Base-by-base conservation (phyloP, 2,329 filamentous ascomycete species). In the Didymella pinodella region DNA sequence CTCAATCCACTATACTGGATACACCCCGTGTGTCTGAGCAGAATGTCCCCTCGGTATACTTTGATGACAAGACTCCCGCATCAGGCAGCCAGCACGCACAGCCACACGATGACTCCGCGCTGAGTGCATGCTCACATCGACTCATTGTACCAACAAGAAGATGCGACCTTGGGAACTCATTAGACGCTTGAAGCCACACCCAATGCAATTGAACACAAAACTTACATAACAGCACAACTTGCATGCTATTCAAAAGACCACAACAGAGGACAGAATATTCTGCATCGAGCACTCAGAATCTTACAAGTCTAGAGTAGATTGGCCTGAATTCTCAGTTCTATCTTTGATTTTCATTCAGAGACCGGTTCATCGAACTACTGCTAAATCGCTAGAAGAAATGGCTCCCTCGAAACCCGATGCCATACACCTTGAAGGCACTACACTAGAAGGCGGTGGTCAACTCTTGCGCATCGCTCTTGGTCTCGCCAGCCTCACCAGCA, bases 371-470 rank as follows among this genome's bases (percentile, higher is more conserved):
- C 4, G 7, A n/a, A 5, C 14, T 22, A 29, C 1, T 18, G 8
- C 31, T 22, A 12, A 14, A 4, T 18, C 16, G 29, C n/a, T 16
- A 45, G 18, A 46, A 26, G 32, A 1, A n/a, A 65, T 67, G 62
- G 53, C 61, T 20, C 45, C 47, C 5, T 48, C 26, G 25, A 31
- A 43, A 28, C 26, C 60, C 28, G 45, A 47, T 14, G 40, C 61
- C 1, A 66, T 76, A 11, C 68, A 72, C 48, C 67, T 88, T 11
- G 81, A 86, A 67, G 85, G 86, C 47, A 81, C 80, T 18, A 86
- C 81, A 3, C 81, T 88, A 20, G 86, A 88, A 80, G 86, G 86
- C 38, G 86, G 86, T 26, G 86, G 86, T 14, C 86, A 88, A 70
- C 78, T 88, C 2, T 77, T 88, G 43, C 84, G 86, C 22, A 81